Evolutionary conservation across 139 green algal genomes (phyloP), one percentile per base, ranked within the genome.

Genomic region (Chlorella sp.): DNA sequence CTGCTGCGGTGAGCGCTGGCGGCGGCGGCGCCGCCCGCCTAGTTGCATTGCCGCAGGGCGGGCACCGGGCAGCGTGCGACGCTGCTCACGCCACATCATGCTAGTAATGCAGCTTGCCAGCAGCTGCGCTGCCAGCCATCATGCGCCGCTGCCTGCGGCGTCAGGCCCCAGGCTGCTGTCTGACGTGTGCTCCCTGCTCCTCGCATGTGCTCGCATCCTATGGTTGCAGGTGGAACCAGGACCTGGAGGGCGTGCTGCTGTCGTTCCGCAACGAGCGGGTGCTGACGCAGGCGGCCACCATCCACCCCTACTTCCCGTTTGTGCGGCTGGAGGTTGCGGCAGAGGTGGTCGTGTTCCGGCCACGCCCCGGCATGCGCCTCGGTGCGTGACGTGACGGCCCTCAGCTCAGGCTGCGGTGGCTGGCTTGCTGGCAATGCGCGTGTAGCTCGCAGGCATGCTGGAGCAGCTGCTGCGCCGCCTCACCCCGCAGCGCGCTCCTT

Each of bases 231-330:
- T 94, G 92, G 43, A 90, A 87, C 60, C 86, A 94, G 7, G 85
- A 93, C 38, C 72, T 94, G 20, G 83, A 87, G 11, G 91, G 90
- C 20, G 83, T 94, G 8, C 19, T 91, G 69, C 44, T 94, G 67
- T 75, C 90, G 6, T 94, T 90, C 41, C 51, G 43, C 36, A 85
- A 90, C 41, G 73, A 84, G 20, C 76, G 65, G 24, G 46, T 91
- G 40, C 65, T 89, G 54, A 85, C 83, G 13, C 22, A 82, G 73
- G 79, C 86, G 82, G 90, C 87, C 4, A 13, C 70, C 51, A 90
- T 94, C 40, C 90, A 92, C 82, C 85, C 90, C 22, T 94, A 94
- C 79, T 93, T 93, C 56, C 90, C 92, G 7, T 91, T 88, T 81
- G 82, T 90, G 41, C 82, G 86, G 30, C 72, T 95, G 22, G 80